Evolutionary conservation across 805 yeast genomes (phyloP).

Genomic region (Yamadazyma sp.): DNA sequence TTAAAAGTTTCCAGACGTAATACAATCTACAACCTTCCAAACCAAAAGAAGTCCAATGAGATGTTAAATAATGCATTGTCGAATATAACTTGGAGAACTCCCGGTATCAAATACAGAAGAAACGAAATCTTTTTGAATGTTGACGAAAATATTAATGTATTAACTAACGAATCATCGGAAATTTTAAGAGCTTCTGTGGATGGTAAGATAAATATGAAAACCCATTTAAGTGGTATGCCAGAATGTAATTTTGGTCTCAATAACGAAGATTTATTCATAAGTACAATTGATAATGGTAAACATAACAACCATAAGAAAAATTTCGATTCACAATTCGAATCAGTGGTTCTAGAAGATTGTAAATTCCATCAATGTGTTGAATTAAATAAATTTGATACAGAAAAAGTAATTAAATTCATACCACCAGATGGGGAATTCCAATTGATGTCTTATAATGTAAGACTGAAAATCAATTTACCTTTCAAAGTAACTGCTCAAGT

Average conservation of each 20-base stretch:
- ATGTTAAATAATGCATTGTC: constrained; percentile 4
- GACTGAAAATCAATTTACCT: constrained; percentile 60
- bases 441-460: constrained; percentile 63
- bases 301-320: constrained; percentile 33
- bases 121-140: constrained; percentile 80
- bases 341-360: constrained; percentile 65
- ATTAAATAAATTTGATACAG: constrained; percentile 60
- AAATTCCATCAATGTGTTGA: constrained; percentile 87
- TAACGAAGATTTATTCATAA: constrained; percentile 39
- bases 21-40: constrained; percentile 7
- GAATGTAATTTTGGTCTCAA: constrained; percentile 76
- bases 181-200: constrained; percentile 69
- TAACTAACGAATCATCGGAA: constrained; percentile 63
- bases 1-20: constrained; percentile 7
- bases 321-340: neutral
- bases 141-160: constrained; percentile 67
- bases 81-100: constrained; percentile 12
- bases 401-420: constrained; percentile 62
- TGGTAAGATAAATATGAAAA: constrained; percentile 68
- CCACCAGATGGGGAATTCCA: constrained; percentile 91
- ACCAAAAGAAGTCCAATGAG: constrained; percentile 11
- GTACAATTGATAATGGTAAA: constrained; percentile 19
- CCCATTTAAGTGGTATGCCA: constrained; percentile 80
- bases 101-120: constrained; percentile 53
- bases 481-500: constrained; percentile 61